Evolutionary conservation across 805 yeast species (phyloP).

Genomic region (Wickerhamomyces sydowiorum): DNA sequence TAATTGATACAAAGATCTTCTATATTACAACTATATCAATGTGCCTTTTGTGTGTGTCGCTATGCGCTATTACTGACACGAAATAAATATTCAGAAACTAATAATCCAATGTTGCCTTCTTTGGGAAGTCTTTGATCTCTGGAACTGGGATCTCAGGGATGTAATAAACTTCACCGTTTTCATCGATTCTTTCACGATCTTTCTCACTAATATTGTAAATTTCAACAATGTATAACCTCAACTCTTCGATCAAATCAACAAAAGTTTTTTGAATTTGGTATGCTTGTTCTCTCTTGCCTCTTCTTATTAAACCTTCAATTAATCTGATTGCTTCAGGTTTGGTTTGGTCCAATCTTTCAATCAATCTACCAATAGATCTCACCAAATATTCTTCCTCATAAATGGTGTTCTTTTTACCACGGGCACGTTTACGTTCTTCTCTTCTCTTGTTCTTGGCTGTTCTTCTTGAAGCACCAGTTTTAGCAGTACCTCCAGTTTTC

Average conservation of each 20-base stretch:
- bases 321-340: conserved; percentile 67
- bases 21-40: too few species aligned
- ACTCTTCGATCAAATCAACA: conserved; percentile 46
- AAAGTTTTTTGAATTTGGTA: conserved; percentile 68
- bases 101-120: conserved; percentile 51
- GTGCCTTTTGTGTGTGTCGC: too few species aligned
- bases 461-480: conserved; percentile 90
- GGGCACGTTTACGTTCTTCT: conserved; percentile 91
- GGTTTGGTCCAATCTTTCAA: conserved; percentile 74
- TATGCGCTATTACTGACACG: too few species aligned
- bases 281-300: conserved; percentile 74
- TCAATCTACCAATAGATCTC: conserved; percentile 78
- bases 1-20: background rate
- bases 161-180: conserved; percentile 76
- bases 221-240: conserved; percentile 62
- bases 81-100: conserved; percentile 18
- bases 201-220: conserved; percentile 77
- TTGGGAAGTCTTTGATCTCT: conserved; percentile 55
- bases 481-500: conserved; percentile 91
- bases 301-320: conserved; percentile 70
- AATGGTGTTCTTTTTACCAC: conserved; percentile 96
- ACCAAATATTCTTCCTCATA: conserved; percentile 95
- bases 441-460: conserved; percentile 90
- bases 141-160: conserved; percentile 77
- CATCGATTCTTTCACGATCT: conserved; percentile 86